phyloP scores from a whole-genome alignment of 2,329 filamentous ascomycete genomes.

The Geosmithia flava region DNA sequence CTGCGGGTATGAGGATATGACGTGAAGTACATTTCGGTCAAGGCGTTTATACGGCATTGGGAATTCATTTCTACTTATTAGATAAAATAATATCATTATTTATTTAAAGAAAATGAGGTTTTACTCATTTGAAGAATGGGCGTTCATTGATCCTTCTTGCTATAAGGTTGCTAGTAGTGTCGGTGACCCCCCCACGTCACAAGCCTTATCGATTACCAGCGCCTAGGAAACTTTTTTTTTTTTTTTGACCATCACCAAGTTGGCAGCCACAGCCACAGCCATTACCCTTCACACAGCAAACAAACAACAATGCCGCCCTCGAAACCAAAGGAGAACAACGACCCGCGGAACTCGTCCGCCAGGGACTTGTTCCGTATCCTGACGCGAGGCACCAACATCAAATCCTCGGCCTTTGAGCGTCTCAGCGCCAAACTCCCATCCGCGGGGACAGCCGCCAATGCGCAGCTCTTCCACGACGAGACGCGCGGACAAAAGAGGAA shows the following conservation, averaged over 20 bases:
- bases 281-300: not conserved
- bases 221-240: not conserved
- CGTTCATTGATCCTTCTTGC: too few relatives aligned
- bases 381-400: conserved; percentile 54
- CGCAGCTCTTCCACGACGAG: conserved; percentile 56
- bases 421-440: conserved; percentile 39
- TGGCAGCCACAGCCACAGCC: not conserved
- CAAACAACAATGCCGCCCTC: not conserved
- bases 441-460: conserved; percentile 49
- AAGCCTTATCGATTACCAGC: not conserved
- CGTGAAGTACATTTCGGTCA: conserved; percentile 1
- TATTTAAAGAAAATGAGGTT: too few relatives aligned
- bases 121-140: too few relatives aligned
- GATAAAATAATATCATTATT: not conserved
- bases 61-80: not conserved
- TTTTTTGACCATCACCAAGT: not conserved
- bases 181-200: not conserved
- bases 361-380: conserved; percentile 68
- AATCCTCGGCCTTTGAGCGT: conserved; percentile 6
- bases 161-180: too few relatives aligned
- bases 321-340: not conserved
- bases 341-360: not conserved
- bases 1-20: conserved; percentile 9
- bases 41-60: not conserved
- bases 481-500: conserved; percentile 43